Base-by-base conservation (phyloP, 805 yeast species). In the Wickerhamomyces queroliae region DNA sequence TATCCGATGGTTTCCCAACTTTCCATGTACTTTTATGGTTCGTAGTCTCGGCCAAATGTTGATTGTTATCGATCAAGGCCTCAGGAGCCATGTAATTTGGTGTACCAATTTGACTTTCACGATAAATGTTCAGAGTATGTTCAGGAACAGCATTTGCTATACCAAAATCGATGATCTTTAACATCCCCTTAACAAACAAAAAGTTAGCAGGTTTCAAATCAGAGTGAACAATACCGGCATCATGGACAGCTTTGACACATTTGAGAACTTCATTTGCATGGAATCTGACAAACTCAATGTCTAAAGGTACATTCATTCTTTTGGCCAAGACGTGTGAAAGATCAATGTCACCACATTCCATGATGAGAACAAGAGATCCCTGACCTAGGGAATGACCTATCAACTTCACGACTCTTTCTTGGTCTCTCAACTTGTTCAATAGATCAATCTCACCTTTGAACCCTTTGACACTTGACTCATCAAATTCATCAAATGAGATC, bases 11-110 rank as follows among this genome's bases (percentile, higher is more conserved):
- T 52, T 81, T 83, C 1, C 98, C 97, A 10, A 90, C 95, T 59
- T 78, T 85, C 91, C 76, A 70, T 21, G 62, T 61, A 24, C 55
- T 55, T 33, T 52, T 56, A 15, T 55, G 51, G 11, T 56, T 46
- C 23, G 49, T 22, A 13, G 36, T 21, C 8, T 40, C 46, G 11
- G 50, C 40, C 7, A 35, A 38, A 7, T 47, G 47, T 28, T 51
- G 47, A 37, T 66, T 69, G 43, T 69, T 76, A 59, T 83, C 95
- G 33, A 83, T 70, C 43, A 91, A 64, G 0, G 97, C 86, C 60
- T 91, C 99, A 0, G 99, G 99, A 0, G 99, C 96, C 98, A 91
- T 93, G 59, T 91, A 93, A 58, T 85, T 88, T 2, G 96, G 96
- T 0, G 99, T 91, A 5, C 99, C 99, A 38, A 89, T 83, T 57